phyloP scores from a whole-genome alignment of 108 stramenopile genomes.

The Epithemia pelagica region DNA sequence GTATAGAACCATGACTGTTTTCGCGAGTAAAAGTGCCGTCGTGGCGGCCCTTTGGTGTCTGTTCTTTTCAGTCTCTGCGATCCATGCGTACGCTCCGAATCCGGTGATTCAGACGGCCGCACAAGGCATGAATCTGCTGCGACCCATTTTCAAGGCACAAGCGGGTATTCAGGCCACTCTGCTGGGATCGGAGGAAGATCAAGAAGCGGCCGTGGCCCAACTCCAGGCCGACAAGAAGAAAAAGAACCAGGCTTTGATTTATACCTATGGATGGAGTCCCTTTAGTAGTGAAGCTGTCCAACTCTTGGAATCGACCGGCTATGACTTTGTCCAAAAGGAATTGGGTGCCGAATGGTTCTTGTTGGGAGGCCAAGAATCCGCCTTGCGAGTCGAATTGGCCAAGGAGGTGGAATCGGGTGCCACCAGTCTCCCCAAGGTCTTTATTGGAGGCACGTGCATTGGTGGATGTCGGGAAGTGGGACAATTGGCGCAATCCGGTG shows the following conservation, averaged over 20 bases:
- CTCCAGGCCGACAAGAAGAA: conserved; percentile 17
- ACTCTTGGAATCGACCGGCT: conserved; percentile 45
- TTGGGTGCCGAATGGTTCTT: conserved; percentile 69
- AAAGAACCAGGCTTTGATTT: conserved; percentile 46
- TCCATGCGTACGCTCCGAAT: conserved; percentile 23
- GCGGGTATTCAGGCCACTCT: conserved; percentile 50
- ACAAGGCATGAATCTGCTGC: conserved; percentile 58
- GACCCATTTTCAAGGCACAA: conserved; percentile 52
- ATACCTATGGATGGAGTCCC: conserved; percentile 61
- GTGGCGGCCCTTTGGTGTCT: no score
- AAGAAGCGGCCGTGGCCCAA: conserved; percentile 26
- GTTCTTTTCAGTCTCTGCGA: not conserved
- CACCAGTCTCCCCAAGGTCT: conserved; percentile 56
- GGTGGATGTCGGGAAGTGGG: conserved; percentile 61
- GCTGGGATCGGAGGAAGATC: conserved; percentile 35
- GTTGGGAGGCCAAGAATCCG: conserved; percentile 46
- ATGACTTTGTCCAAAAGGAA: conserved; percentile 46
- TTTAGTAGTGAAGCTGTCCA: conserved; percentile 56
- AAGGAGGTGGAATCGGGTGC: conserved; percentile 42
- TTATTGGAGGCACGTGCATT: conserved; percentile 58
- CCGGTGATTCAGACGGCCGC: conserved; percentile 53
- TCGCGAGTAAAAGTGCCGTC: not conserved
- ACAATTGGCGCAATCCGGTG: conserved; percentile 31
- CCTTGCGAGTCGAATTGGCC: conserved; percentile 42
- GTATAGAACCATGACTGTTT: not conserved